A percentile compares a stretch with the other conserved stretches of the same genome.
phyloP scores from a whole-genome alignment of 1,284 basidiomycete species.

The Tylopilus orsonianus region DNA sequence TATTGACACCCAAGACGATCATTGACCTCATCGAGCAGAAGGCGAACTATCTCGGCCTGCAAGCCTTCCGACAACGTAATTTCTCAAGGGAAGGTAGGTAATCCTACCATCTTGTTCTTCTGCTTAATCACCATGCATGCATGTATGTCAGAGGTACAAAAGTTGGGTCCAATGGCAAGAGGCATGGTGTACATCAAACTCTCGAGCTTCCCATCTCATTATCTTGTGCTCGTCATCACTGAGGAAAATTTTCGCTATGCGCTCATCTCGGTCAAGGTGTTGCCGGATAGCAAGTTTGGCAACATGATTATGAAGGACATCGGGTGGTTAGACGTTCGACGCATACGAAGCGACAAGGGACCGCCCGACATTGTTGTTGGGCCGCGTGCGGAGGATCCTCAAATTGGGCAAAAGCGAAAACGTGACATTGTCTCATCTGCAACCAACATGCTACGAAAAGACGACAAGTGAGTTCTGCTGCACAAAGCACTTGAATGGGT shows the following conservation, averaged over 20 bases:
- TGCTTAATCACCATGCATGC: background rate
- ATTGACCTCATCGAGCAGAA: slow-evolving; percentile 73
- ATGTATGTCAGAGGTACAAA: slow-evolving; percentile 49
- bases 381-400: slow-evolving; percentile 21
- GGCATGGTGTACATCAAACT: slow-evolving; percentile 69
- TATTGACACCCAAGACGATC: slow-evolving; percentile 54
- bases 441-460: slow-evolving; percentile 12
- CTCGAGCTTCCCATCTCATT: slow-evolving; percentile 66
- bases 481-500: background rate
- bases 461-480: slow-evolving; percentile 28
- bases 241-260: slow-evolving; percentile 77
- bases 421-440: slow-evolving; percentile 23
- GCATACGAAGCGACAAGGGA: slow-evolving; percentile 51
- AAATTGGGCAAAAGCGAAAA: slow-evolving; percentile 39
- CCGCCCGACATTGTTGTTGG: slow-evolving; percentile 12
- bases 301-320: slow-evolving; percentile 71
- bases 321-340: slow-evolving; percentile 70
- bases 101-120: background rate
- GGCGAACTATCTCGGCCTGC: slow-evolving; percentile 70
- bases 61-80: slow-evolving; percentile 67
- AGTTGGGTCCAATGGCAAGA: slow-evolving; percentile 58
- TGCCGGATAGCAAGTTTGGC: slow-evolving; percentile 52
- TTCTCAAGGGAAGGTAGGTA: slow-evolving; percentile 57
- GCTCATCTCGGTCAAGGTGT: slow-evolving; percentile 59
- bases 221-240: slow-evolving; percentile 75